Evolutionary conservation across 2,329 filamentous ascomycete genomes (phyloP), one percentile per base, ranked within the genome.

Genomic region (Pseudocercospora crystallina): DNA sequence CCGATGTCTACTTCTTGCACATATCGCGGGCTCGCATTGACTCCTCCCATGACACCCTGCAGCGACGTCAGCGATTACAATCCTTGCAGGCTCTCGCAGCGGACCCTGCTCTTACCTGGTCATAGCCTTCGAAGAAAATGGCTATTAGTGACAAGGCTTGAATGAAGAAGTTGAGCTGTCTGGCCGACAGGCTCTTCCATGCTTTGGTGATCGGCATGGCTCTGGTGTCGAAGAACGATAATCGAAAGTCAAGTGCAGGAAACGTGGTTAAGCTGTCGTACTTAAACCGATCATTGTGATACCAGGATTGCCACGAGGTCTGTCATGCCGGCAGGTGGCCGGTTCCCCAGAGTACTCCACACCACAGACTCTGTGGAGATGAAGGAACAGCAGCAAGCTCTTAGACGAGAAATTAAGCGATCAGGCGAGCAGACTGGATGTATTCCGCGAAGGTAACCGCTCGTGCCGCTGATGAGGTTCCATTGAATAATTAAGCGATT

Each of bases 31-130:
- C 72, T 68, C 8, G 63, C 63, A 51, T 77, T 80, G 42, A 80
- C 75, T 35, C 73, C 74, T 42, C 77, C 76, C 71, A 79, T 75
- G n/a, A 80, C 76, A 44, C 77, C 77, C 38, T 40, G 38, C 20
- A 33, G 11, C 12, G 5, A 12, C n/a, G 14, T 15, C 13, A n/a
- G 26, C 30, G 5, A 46, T 12, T 17, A 17, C 3, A 20, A n/a
- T 17, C n/a, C n/a, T n/a, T n/a, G 5, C 36, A 17, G 30, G 11
- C 11, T 20, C 32, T 49, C 5, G 13, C 11, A 20, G 14, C 13
- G n/a, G n/a, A 12, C 48, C n/a, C 11, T 9, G 39, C 26, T 5
- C 46, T 12, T 45, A 44, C 53, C 57, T 80, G 78, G 51, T 80
- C 76, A 65, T 80, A 81, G 14, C 78, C 77, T 69, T 70, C 65